Base-by-base conservation (phyloP, 2,329 filamentous ascomycete species). In the Aspergillus brasiliensis region DNA sequence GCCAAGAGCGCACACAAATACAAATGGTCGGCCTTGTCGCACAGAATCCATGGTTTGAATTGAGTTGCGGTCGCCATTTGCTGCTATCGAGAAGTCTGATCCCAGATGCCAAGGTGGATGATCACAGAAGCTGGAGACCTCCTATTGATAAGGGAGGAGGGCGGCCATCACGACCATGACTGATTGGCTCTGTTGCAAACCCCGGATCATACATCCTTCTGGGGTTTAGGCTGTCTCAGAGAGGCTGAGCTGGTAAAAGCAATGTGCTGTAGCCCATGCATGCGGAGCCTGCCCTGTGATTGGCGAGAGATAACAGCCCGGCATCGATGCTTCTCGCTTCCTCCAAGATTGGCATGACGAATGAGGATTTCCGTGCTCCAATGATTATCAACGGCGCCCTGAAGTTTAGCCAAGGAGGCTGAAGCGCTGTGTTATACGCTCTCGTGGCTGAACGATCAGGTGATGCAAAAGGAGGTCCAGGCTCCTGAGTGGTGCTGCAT, bases 221-320 rank as follows among this genome's bases (percentile, higher is more conserved):
- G 27, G 34, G 56, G 56, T 47, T 51, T 58, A 58, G 56, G 42
- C 48, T 21, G 13, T 37, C 37, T 11, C 40, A 42, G 17, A n/a
- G 17, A 10, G 15, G 23, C 27, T 21, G 34, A 31, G 21, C 28
- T 27, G 38, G 49, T 40, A 42, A 23, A 11, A n/a, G 31, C 19
- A 25, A 23, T 17, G 17, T n/a, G 27, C 8, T 44, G 56, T n/a
- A 25, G n/a, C 28, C 25, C 46, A 28, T 49, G n/a, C 46, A 15
- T 28, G 46, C 15, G 23, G n/a, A 48, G 5, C 2, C n/a, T 19
- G 27, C n/a, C 25, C 37, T 19, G n/a, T 58, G 37, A 58, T 53
- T 58, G 56, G 56, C 23, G 56, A 51, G 27, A 58, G 56, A 58
- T 58, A 58, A 53, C 56, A 34, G 21, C 11, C 19, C 2, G 40